A percentile compares a stretch with the other conserved stretches of the same genome.
phyloP scores from a whole-genome alignment of 176 grass and related monocot species.

The Urochloa ruziziensis region DNA sequence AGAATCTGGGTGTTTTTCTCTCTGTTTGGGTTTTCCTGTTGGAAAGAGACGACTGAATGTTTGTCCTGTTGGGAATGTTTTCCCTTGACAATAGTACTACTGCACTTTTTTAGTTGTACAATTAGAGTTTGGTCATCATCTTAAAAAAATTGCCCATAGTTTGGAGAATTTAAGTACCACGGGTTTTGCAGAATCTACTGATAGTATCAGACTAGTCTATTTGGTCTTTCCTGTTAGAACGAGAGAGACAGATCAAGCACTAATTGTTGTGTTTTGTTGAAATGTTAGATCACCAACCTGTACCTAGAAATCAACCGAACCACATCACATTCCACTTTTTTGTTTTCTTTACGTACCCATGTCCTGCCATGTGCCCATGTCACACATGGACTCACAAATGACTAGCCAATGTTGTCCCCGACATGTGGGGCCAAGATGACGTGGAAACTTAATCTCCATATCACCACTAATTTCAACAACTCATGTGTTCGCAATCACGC shows the following conservation, averaged over 20 bases:
- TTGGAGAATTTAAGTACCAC: too few species aligned
- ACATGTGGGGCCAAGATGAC: not conserved
- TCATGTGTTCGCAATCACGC: too few species aligned
- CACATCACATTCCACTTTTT: not conserved
- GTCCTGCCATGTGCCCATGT: not conserved
- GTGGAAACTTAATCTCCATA: not conserved
- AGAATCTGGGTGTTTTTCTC: too few species aligned
- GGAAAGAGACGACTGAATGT: too few species aligned
- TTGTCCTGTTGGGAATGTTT: too few species aligned
- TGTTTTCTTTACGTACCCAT: not conserved
- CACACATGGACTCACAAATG: not conserved
- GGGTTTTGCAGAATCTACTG: too few species aligned
- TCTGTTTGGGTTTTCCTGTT: not conserved
- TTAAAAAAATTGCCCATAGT: too few species aligned
- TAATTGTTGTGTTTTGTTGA: not conserved
- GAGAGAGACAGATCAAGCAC: not conserved
- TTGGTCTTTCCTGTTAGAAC: not conserved
- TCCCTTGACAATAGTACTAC: too few species aligned
- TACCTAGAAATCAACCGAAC: constrained; percentile 37
- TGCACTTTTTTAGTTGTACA: too few species aligned
- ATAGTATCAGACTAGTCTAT: not conserved
- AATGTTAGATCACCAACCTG: constrained; percentile 27
- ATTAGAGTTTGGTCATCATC: too few species aligned
- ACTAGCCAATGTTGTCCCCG: not conserved
- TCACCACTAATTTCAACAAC: not conserved